Evolutionary conservation across 1,284 basidiomycete species (phyloP).

Genomic region (Puccinia triticina): DNA sequence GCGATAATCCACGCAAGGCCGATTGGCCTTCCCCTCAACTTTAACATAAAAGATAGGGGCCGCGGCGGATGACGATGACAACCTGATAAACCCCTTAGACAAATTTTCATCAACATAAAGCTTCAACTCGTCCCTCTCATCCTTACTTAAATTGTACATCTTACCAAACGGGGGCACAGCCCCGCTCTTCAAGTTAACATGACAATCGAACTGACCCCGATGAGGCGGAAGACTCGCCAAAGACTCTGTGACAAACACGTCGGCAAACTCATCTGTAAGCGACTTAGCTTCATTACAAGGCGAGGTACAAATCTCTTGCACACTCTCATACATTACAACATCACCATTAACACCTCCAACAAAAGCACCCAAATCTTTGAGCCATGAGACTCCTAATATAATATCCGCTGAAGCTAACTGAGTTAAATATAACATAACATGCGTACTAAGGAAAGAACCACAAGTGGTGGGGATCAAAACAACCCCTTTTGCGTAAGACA

Average conservation of each 20-base stretch:
- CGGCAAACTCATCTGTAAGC: background rate
- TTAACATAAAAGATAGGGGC: conserved; percentile 52
- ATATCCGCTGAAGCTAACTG: background rate
- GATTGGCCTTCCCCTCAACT: conserved; percentile 51
- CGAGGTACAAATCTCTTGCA: background rate
- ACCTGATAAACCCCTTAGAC: conserved; percentile 31
- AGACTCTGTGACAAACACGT: background rate
- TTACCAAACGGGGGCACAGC: too few species aligned
- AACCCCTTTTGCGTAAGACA: too few species aligned
- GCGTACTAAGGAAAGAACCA: background rate
- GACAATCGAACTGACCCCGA: too few species aligned
- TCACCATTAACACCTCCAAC: background rate
- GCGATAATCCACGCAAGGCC: conserved; percentile 54
- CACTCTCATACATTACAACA: background rate
- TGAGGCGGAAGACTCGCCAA: background rate
- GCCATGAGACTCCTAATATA: background rate
- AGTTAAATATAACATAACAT: background rate
- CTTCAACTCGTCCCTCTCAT: background rate
- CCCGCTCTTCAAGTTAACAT: too few species aligned
- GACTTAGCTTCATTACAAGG: background rate
- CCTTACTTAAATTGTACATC: background rate
- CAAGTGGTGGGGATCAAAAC: background rate
- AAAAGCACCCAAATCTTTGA: background rate
- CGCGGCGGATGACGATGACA: conserved; percentile 27
- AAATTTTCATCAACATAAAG: background rate